Percentiles rank a stretch among this genome's conserved stretches.
Conservation (phyloP, 192 early-diverging fungal species). For the Coemansia pectinata region DNA sequence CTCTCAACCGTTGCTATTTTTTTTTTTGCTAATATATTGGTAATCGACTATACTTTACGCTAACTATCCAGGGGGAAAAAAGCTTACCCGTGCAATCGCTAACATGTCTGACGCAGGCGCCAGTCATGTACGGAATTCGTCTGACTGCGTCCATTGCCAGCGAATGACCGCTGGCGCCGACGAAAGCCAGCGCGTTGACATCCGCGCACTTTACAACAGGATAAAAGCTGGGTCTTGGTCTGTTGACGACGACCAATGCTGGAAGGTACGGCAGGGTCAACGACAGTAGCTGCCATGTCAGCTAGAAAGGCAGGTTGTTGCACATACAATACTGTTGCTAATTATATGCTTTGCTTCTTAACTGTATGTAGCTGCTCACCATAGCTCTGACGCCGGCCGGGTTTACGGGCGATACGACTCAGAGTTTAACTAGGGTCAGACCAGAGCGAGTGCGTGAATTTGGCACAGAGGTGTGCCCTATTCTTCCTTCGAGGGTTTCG, state of each 20-base stretch:
- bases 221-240: conserved; percentile 17
- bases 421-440: background rate
- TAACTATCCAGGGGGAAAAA: background rate
- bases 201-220: conserved; percentile 11
- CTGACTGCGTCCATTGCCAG: conserved; percentile 41
- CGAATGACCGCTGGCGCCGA: conserved; percentile 9
- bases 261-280: conserved; percentile 24
- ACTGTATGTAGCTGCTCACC: background rate
- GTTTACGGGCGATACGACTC: background rate
- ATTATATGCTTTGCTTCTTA: background rate
- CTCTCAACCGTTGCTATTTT: background rate
- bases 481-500: conserved; percentile 13
- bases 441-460: background rate
- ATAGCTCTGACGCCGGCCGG: background rate
- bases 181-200: conserved; percentile 10
- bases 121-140: conserved; percentile 1
- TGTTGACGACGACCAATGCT: conserved; percentile 21
- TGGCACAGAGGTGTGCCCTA: background rate
- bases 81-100: background rate
- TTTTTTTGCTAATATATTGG: background rate
- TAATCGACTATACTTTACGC: background rate
- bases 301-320: background rate
- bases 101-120: conserved; percentile 9
- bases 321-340: background rate
- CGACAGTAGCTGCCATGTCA: background rate